Evolutionary conservation across 2,329 filamentous ascomycete species (phyloP), one percentile per base, ranked within the genome.

Genomic region (Venturia oleaginea): DNA sequence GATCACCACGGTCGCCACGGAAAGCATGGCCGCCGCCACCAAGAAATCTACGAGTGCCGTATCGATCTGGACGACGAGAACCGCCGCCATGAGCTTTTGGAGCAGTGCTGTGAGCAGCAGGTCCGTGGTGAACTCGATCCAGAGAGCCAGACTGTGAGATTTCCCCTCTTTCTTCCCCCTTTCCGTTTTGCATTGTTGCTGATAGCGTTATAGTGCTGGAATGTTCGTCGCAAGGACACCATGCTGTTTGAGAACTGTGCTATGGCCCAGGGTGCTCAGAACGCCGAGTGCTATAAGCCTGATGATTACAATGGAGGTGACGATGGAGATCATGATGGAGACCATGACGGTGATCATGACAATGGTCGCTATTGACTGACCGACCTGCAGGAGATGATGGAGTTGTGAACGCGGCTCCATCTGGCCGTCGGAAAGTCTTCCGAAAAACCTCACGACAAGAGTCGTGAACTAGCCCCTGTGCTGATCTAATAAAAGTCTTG

Each of bases 71-170:
- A 62, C 22, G 60, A 62, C 8, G 22, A 43, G 11, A 34, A 46
- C 19, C 38, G 60, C 17, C 61, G 61, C 32, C 30, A 63, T 13
- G 43, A 63, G 19, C 30, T 63, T 43, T 22, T 43, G 11, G 42
- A 43, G 19, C 43, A 63, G n/a, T 63, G 61, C 48, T 63, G 61
- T 32, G 61, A 63, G 30, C 15, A 63, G 15, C 24, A 63, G 10
- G 43, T 38, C 11, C 22, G 32, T 22, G 46, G 61, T 42, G 11
- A 48, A 2, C 17, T 55, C 15, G 22, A 63, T 17, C 43, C 24
- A 24, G 27, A 55, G 2, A 30, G 48, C n/a, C 43, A 57, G n/a
- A 48, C 32, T 15, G 60, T 62, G 17, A 51, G 60, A n/a, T 48
- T 34, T 51, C 17, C 60, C 17, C 24, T 2, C 24, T 19, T 13